These are phyloP conservation scores for Murraya koenigii DNA, from an alignment of 345 rosid species.

Conservation along the genomic window DNA sequence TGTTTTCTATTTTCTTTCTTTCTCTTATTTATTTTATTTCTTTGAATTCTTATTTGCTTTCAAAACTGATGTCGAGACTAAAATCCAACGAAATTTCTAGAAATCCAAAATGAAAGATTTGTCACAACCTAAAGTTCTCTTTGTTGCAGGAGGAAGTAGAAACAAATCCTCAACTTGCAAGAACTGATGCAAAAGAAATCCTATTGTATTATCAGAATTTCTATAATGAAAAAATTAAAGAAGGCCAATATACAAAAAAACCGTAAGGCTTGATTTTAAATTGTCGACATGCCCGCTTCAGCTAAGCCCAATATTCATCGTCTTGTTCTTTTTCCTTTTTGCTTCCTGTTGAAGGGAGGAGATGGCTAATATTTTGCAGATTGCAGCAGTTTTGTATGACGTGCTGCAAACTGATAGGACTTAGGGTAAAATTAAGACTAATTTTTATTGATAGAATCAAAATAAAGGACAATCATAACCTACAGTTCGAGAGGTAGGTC, in stretches of 20 bases:
- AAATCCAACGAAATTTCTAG: too few species aligned
- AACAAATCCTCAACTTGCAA: conserved; percentile 40
- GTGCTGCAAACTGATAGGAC: too few species aligned
- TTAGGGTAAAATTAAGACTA: too few species aligned
- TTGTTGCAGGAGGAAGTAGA: conserved; percentile 60
- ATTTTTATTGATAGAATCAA: too few species aligned
- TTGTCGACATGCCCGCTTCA: conserved; percentile 2
- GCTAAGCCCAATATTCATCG: conserved; percentile 16
- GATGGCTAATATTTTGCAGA: conserved; percentile 81
- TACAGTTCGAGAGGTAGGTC: too few species aligned
- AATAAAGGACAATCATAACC: too few species aligned
- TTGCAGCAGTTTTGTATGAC: conserved; percentile 82
- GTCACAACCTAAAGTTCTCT: conserved; percentile 8
- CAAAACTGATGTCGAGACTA: too few species aligned
- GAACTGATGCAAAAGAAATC: conserved; percentile 61
- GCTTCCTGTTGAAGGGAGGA: conserved; percentile 66
- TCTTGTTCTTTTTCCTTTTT: conserved; percentile 16
- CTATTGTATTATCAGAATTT: conserved; percentile 60
- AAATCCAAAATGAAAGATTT: neutral
- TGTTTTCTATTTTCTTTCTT: neutral
- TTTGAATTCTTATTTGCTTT: too few species aligned
- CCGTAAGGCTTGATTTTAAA: conserved; percentile 56
- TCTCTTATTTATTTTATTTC: too few species aligned
- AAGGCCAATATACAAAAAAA: conserved; percentile 53
- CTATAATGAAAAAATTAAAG: conserved; percentile 54